Base-by-base conservation (phyloP, 306 rosid species). In the Cicer cuneatum region DNA sequence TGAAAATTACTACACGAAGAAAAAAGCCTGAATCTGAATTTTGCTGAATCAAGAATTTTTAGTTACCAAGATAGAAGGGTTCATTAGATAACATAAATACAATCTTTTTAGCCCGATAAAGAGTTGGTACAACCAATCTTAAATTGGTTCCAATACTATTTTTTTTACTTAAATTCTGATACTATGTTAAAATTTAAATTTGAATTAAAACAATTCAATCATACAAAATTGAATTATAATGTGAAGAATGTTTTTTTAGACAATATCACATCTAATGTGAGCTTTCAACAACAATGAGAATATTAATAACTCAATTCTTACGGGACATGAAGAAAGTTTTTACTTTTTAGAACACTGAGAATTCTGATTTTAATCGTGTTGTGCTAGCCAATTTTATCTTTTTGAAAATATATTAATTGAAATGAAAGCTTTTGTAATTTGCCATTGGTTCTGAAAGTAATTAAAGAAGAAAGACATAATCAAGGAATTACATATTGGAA, bases 401-500 rank as follows among this genome's bases (percentile, higher is more conserved):
- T 54, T 10, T 9, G 1, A 0, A 0, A 29, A 8, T 13, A 46
- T 69, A 10, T 10, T 56, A 56, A 4, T 62, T 4, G 15, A 14
- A 15, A 39, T 62, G 47, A 51, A 52, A 35, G 43, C 2, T 54
- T 48, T 49, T 57, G 18, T n/a, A 10, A 66, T 66, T 49, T 67
- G 57, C 5, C 35, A 71, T 52, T 37, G 43, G 7, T 46, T 47
- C 46, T 12, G 6, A 49, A 74, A 40, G 40, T 29, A 45, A 66
- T 62, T 16, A 42, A 48, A 52, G 60, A 76, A 41, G 45, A 60
- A 48, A 48, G 68, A 78, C 29, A 64, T 15, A 57, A 47, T 21
- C 67, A 78, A 63, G 65, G 54, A 52, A 57, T 58, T 70, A 73
- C 37, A 81, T 66, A 41, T 35, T 72, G 72, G 61, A 24, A 71